These are phyloP conservation scores for Trifolium repens DNA, from an alignment of 306 rosid species.

Conservation along the genomic window DNA sequence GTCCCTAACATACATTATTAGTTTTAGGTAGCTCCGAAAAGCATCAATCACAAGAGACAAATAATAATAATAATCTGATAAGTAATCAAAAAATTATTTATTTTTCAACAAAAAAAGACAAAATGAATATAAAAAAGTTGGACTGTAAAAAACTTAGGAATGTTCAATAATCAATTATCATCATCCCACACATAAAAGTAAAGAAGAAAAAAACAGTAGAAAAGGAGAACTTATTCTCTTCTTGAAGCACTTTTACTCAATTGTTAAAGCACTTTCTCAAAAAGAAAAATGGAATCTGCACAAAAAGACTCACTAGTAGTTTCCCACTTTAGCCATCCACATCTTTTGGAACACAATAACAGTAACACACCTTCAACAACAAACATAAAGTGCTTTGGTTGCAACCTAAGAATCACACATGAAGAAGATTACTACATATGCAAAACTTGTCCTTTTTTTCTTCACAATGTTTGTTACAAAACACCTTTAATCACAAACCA, in stretches of 20 bases:
- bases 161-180: conserved; percentile 25
- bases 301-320: conserved; percentile 40
- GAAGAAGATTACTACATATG: conserved; percentile 50
- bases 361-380: conserved; percentile 31
- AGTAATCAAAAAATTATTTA: not conserved
- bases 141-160: conserved; percentile 5
- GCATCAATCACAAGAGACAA: conserved; percentile 34
- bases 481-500: conserved; percentile 55
- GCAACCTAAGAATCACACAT: conserved; percentile 47
- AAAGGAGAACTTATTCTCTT: conserved; percentile 1
- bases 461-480: conserved; percentile 57
- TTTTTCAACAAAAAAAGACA: too few relatives aligned
- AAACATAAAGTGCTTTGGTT: conserved; percentile 51
- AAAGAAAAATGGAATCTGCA: conserved; percentile 19
- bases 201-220: conserved; percentile 6
- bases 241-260: not conserved
- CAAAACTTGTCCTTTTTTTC: conserved; percentile 51
- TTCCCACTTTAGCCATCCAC: conserved; percentile 70
- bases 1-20: not conserved
- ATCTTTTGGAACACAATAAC: conserved; percentile 46
- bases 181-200: not conserved
- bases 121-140: not conserved
- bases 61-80: not conserved
- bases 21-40: conserved; percentile 27
- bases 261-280: not conserved